These are phyloP conservation scores for Ochetophila trinervis DNA, from an alignment of 306 rosid species.

Conservation along the genomic window DNA sequence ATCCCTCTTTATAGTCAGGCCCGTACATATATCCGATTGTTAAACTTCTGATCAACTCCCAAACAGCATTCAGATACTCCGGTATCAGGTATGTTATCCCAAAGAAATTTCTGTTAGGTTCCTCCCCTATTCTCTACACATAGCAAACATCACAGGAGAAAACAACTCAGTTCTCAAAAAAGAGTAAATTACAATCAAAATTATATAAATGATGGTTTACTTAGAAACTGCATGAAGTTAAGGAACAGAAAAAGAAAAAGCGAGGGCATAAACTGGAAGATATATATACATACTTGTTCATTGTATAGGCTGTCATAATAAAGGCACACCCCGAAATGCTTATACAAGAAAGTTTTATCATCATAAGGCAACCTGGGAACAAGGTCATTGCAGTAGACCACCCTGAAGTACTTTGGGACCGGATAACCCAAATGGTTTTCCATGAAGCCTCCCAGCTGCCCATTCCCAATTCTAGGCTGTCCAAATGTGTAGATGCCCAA, in stretches of 20 bases:
- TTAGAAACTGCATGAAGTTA: background rate
- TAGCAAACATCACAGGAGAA: constrained; percentile 14
- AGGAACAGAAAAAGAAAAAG: background rate
- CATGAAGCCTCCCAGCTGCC: constrained; percentile 59
- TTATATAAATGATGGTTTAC: background rate
- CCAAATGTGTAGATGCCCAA: constrained; percentile 71
- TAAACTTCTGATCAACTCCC: constrained; percentile 68
- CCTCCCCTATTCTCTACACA: constrained; percentile 52
- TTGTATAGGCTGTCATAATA: constrained; percentile 59
- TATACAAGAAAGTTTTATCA: constrained; percentile 55
- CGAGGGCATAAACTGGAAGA: background rate
- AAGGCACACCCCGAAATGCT: constrained; percentile 74
- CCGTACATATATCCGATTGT: constrained; percentile 55
- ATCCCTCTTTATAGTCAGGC: constrained; percentile 58
- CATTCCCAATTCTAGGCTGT: constrained; percentile 70
- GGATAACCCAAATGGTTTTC: constrained; percentile 47
- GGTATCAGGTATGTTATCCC: constrained; percentile 41
- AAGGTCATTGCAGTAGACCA: constrained; percentile 77
- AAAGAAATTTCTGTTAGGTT: constrained; percentile 65
- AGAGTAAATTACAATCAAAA: background rate
- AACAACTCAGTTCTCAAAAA: constrained; percentile 16
- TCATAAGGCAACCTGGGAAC: constrained; percentile 82
- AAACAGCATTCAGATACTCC: constrained; percentile 52
- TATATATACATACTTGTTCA: constrained; percentile 42
- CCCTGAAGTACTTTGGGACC: constrained; percentile 57